A percentile compares a stretch with the other conserved stretches of the same genome.
phyloP scores from a whole-genome alignment of 331 rosid species.

The Malus hybrid region DNA sequence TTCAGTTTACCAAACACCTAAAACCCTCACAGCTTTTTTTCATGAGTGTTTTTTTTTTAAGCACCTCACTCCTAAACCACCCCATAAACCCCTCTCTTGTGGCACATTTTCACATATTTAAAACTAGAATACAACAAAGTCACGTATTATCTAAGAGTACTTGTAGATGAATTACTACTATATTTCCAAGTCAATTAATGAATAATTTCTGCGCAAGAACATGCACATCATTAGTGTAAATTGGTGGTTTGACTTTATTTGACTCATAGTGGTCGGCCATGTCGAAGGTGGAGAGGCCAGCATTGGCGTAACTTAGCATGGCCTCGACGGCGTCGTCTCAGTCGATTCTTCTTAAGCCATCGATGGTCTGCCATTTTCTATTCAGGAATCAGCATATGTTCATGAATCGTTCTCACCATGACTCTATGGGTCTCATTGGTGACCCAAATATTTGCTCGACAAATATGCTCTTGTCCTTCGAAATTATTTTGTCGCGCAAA shows the following conservation, averaged over 20 bases:
- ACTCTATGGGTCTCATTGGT: slow-evolving; percentile 45
- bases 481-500: too few relatives aligned
- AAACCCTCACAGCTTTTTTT: too few relatives aligned
- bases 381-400: slow-evolving; percentile 69
- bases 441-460: background rate
- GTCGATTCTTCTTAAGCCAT: slow-evolving; percentile 83
- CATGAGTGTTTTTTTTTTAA: too few relatives aligned
- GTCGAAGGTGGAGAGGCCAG: slow-evolving; percentile 83
- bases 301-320: slow-evolving; percentile 81
- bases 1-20: too few relatives aligned
- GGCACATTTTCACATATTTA: too few relatives aligned
- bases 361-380: slow-evolving; percentile 92
- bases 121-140: too few relatives aligned
- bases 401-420: slow-evolving; percentile 27
- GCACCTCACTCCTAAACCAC: too few relatives aligned
- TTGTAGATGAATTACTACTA: background rate
- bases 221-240: background rate
- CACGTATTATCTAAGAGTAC: background rate
- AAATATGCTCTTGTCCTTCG: too few relatives aligned
- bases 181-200: background rate
- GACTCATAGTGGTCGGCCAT: slow-evolving; percentile 88
- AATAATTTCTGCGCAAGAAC: background rate
- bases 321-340: slow-evolving; percentile 75
- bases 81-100: background rate
- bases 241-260: background rate